A percentile compares a stretch with the other conserved stretches of the same genome.
These are phyloP conservation scores for Seiridium unicorne DNA, from an alignment of 2,329 filamentous ascomycete genomes.

Conservation along the genomic window DNA sequence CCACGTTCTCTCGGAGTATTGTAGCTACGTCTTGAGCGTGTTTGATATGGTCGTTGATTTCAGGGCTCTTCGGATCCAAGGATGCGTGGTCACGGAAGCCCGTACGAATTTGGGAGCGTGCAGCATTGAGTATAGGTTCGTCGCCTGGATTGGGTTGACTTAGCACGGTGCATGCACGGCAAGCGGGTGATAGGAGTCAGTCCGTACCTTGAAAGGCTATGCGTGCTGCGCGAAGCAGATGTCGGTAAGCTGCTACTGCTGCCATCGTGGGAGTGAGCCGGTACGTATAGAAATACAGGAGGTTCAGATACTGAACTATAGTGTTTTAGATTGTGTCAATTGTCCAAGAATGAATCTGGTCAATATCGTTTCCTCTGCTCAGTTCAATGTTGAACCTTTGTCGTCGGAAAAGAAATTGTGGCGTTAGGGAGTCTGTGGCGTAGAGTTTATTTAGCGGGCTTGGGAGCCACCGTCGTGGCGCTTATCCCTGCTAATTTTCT, in stretches of 20 bases:
- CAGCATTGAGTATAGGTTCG: conserved; percentile 62
- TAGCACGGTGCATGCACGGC: background rate
- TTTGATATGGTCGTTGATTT: conserved; percentile 63
- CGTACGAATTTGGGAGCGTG: conserved; percentile 68
- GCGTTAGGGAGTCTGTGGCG: background rate
- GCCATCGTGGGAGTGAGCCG: conserved; percentile 49
- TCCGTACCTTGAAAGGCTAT: conserved; percentile 77
- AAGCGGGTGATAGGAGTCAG: background rate
- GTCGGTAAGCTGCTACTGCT: conserved; percentile 63
- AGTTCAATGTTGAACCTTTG: background rate
- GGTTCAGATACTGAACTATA: background rate
- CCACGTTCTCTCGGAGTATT: conserved; percentile 79
- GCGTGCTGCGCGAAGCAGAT: conserved; percentile 75
- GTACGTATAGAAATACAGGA: no score
- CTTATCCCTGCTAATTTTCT: background rate
- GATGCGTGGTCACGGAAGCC: conserved; percentile 69
- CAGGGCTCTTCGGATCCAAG: conserved; percentile 56
- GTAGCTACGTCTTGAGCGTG: conserved; percentile 81
- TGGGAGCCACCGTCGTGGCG: background rate
- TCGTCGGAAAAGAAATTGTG: background rate
- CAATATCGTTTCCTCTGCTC: background rate
- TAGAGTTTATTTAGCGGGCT: background rate
- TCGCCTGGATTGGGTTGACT: conserved; percentile 58
- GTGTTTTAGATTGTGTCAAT: background rate
- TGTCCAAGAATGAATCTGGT: background rate